Base-by-base conservation (phyloP, 108 stramenopile species). In the Skeletonema potamos region DNA sequence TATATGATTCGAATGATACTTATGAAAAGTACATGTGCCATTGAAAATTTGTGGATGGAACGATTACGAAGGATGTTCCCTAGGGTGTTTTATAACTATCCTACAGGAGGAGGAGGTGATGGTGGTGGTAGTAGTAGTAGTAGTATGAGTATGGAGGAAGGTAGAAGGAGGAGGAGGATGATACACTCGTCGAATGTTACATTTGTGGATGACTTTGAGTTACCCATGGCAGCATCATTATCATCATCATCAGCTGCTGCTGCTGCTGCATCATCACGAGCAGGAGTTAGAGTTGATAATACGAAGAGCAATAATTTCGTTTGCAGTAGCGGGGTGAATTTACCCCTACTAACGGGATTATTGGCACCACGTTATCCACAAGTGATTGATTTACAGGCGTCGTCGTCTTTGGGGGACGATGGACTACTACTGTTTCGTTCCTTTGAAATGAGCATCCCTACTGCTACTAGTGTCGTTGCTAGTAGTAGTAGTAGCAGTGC, bases 341-440 rank as follows among this genome's bases (percentile, higher is more conserved):
- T 68, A 27, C 67, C 67, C 11, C 3, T 68, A 34, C 17, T 68
- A 1, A 37, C 56, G 0, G 67, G 67, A 24, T 11, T 68, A 24
- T 13, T 68, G 13, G 51, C 55, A 54, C 36, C 15, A 8, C 33
- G 67, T 15, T 68, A 68, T 36, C 67, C 67, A 15, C 67, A 57
- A 27, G 22, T 2, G 9, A 39, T 68, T 27, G 36, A 58, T 57
- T 54, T 54, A 8, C 22, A 26, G 2, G 30, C 7, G 1, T 22
- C n/a, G n/a, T n/a, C n/a, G n/a, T n/a, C n/a, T n/a, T n/a, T n/a
- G n/a, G n/a, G n/a, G n/a, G n/a, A n/a, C n/a, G n/a, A n/a, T n/a
- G n/a, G n/a, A n/a, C n/a, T n/a, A n/a, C n/a, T 55, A 32, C 6
- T 37, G 10, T 43, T 27, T 37, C 34, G 41, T 22, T 27, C 39